Evolutionary conservation across 176 grass and related monocot species (phyloP).

Genomic region (Aegilops bicornis): DNA sequence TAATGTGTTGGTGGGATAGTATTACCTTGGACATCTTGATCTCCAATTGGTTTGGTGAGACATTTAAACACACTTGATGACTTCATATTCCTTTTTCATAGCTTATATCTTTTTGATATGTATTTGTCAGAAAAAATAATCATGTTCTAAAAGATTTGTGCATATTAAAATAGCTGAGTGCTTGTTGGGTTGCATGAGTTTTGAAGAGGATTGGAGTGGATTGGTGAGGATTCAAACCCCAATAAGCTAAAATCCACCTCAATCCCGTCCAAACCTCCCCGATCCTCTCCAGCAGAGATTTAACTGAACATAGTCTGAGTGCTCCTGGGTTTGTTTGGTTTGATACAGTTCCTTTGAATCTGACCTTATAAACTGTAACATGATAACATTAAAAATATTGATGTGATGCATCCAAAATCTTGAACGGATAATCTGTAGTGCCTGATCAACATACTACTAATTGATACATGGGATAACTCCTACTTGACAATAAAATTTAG

Average conservation of each 20-base stretch:
- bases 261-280: no score
- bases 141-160: background rate
- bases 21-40: conserved; percentile 93
- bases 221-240: no score
- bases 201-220: no score
- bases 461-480: background rate
- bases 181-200: no score
- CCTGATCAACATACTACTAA: background rate
- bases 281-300: no score
- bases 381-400: conserved; percentile 23
- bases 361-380: conserved; percentile 3
- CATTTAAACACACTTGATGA: conserved; percentile 9
- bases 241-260: no score
- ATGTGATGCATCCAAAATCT: conserved; percentile 5
- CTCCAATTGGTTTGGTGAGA: conserved; percentile 99
- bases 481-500: conserved; percentile 16
- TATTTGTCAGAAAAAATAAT: background rate
- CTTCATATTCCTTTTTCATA: background rate
- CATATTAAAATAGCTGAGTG: background rate
- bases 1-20: conserved; percentile 99
- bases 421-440: background rate
- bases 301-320: background rate
- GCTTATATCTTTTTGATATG: conserved; percentile 5
- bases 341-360: conserved; percentile 16
- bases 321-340: conserved; percentile 5